Evolutionary conservation across 441 rosid species (phyloP).

Genomic region (Arabidopsis lyrata): DNA sequence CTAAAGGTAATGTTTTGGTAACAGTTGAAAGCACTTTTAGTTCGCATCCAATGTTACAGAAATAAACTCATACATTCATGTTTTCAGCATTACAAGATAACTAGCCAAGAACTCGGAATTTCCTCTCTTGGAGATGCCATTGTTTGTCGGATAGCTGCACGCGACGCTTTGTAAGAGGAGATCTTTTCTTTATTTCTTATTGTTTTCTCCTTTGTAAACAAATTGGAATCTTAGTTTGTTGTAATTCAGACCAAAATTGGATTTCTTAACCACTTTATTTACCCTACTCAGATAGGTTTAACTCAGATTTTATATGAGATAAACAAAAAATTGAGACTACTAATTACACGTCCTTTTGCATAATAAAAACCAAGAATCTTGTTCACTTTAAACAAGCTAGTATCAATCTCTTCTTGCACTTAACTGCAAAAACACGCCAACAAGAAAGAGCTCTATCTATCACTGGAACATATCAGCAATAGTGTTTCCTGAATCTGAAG

Average conservation of each 20-base stretch:
- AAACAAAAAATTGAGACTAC: conserved; percentile 5
- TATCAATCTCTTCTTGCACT: conserved; percentile 35
- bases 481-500: conserved; percentile 48
- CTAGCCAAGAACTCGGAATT: conserved; percentile 64
- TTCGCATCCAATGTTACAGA: background rate
- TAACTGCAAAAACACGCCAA: conserved; percentile 34
- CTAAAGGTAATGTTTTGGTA: conserved; percentile 60
- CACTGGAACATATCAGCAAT: conserved; percentile 45
- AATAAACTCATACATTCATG: background rate
- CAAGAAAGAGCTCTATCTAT: conserved; percentile 32
- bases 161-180: conserved; percentile 66
- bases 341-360: conserved; percentile 23
- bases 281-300: background rate
- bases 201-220: background rate
- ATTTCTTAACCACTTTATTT: conserved; percentile 5
- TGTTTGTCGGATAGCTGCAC: conserved; percentile 80
- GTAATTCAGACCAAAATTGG: background rate
- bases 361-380: conserved; percentile 18
- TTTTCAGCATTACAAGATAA: conserved; percentile 84
- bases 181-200: background rate
- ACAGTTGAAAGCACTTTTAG: background rate
- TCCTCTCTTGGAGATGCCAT: conserved; percentile 84
- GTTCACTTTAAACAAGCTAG: conserved; percentile 10
- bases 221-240: conserved; percentile 8
- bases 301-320: background rate